Evolutionary conservation across 2,329 filamentous ascomycete species (phyloP), one percentile per base, ranked within the genome.

Genomic region (Escovopsis weberi): DNA sequence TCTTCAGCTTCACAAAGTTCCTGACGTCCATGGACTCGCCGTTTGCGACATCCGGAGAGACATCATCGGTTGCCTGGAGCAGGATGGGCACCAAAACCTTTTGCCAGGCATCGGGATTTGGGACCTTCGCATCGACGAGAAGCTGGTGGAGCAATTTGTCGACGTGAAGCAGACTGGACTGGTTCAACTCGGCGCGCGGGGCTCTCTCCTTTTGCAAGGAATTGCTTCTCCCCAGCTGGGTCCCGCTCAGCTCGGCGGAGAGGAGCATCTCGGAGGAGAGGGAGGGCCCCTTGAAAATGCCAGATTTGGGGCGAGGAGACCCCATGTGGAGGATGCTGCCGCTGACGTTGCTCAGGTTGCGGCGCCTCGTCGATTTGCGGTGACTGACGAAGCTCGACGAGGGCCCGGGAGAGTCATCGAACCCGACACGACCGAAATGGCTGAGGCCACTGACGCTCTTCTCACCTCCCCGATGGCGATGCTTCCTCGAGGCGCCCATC

Each of bases 1-100:
- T 94, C 59, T 98, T 98, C 28, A 98, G 65, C 58, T 98, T 98
- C 48, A 98, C 86, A 55, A 95, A 98, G 58, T 96, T 88, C 4
- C 91, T 77, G 46, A 98, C 91, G 58, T 98, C 91, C 71, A 98
- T 96, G 56, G 91, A 85, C 59, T 98, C 91, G 26, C 87, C 88
- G 43, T 78, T 75, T 44, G 87, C 82, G 37, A 95, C 85, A 58
- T 96, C 85, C 1, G 91, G 91, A 48, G 93, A 83, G 4, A 98
- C 88, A 55, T 96, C 91, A 50, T 95, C 87, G 0, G 89, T 93
- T 49, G 88, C 91, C 52, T 83, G 83, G 19, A 95, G 69, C 18
- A 98, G 70, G 41, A 98, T 93, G 0, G 91, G 91, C 40, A 95
- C 74, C 11, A 98, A 68, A 0, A 89, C 86, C 50, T 80, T 88